Base-by-base conservation (phyloP, 2,329 filamentous ascomycete genomes). In the Curvularia spicifera region DNA sequence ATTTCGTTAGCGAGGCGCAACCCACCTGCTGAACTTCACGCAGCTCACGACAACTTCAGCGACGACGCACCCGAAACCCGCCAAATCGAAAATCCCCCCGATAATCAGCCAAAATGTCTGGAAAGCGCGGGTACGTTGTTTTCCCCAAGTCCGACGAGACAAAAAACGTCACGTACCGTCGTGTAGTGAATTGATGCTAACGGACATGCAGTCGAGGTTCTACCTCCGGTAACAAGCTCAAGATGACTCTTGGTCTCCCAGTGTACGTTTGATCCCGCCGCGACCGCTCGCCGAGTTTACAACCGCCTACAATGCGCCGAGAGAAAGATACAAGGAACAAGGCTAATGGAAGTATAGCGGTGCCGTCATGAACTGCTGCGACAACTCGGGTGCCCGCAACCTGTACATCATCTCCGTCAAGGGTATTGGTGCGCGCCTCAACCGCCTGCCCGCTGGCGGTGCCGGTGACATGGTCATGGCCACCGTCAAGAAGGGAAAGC, bases 401-500 rank as follows among this genome's bases (percentile, higher is more conserved):
- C 87, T 99, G 71, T 99, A 98, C 91, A 97, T 98, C 88, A 98
- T 99, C 86, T 91, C 94, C 82, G 94, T 99, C 85, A 97, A 96
- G 88, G 94, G 94, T 84, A 93, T 95, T 79, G 94, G 94, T 86
- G 94, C 94, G 73, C 93, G 94, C 75, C 90, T 98, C 76, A 98
- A 98, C 89, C 89, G 94, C 82, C 88, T 99, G 78, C 94, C 94
- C 74, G 94, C 95, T 78, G 95, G 91, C 74, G 95, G 95, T 88
- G 94, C 97, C 76, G 95, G 95, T 78, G 95, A 98, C 87, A 98
- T 98, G 95, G 95, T 98, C 80, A 98, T 99, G 93, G 94, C 94
- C 72, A 98, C 95, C 72, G 95, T 98, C 85, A 98, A 99, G 92
- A 98, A 99, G 91, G 95, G 96, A 85, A 99, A 99, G 92, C 96